phyloP scores from a whole-genome alignment of 257 asterid genomes.

The Thymus mandschuricus region DNA sequence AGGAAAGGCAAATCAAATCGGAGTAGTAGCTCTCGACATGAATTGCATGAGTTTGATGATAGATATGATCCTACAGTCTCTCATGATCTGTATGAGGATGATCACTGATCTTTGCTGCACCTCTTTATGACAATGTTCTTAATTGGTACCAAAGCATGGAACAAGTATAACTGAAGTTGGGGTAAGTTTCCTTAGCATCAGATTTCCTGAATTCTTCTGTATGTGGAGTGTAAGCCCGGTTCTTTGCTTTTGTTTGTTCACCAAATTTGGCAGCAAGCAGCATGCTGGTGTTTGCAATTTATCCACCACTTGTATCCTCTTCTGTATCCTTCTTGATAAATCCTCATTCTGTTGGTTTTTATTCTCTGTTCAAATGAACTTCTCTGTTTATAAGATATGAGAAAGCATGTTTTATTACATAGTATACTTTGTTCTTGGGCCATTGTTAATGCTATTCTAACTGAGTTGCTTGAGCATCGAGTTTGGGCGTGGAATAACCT shows the following conservation, averaged over 20 bases:
- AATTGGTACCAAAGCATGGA: constrained; percentile 21
- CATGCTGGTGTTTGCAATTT: constrained; percentile 55
- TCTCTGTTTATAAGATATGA: neutral
- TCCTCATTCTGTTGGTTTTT: constrained; percentile 15
- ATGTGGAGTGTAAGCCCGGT: constrained; percentile 32
- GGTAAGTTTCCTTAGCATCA: constrained; percentile 48
- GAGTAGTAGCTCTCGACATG: constrained; percentile 39
- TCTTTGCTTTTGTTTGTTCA: constrained; percentile 35
- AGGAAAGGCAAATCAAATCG: constrained; percentile 33
- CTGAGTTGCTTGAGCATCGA: constrained; percentile 27
- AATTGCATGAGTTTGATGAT: constrained; percentile 57
- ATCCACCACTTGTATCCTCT: constrained; percentile 75
- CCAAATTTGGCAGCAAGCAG: constrained; percentile 58
- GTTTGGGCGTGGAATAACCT: constrained; percentile 17
- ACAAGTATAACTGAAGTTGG: constrained; percentile 23
- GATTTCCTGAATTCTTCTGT: constrained; percentile 24
- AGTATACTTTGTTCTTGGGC: constrained; percentile 8
- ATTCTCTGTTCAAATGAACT: neutral
- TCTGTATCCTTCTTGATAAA: constrained; percentile 67
- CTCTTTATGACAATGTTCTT: constrained; percentile 22
- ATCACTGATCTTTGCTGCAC: constrained; percentile 32
- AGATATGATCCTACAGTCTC: constrained; percentile 70
- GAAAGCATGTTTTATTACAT: constrained; percentile 6
- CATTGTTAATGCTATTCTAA: constrained; percentile 2
- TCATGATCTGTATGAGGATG: constrained; percentile 35